Conservation (phyloP, 495 filamentous ascomycete species). For the Hyaloscypha bicolor region DNA sequence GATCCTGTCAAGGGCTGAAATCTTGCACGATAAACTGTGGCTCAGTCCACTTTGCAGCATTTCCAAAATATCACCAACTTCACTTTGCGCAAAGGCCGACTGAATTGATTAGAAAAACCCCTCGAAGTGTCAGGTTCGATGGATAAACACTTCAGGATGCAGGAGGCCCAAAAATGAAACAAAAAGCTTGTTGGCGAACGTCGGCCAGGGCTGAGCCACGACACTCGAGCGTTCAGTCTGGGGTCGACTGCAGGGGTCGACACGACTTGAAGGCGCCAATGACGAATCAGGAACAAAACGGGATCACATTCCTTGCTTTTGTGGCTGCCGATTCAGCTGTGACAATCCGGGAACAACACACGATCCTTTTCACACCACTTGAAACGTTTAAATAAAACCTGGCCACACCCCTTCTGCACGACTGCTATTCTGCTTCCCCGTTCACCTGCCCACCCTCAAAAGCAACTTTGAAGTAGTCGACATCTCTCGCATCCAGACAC, state of each 20-base stretch:
- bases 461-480: background rate
- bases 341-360: slow-evolving; percentile 3
- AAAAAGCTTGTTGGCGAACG: background rate
- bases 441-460: background rate
- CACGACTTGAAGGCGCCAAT: background rate
- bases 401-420: background rate
- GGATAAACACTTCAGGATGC: background rate
- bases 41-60: background rate
- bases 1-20: background rate
- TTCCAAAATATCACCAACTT: background rate
- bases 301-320: slow-evolving; percentile 17
- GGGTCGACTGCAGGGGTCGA: background rate
- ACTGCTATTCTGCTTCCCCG: background rate
- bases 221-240: background rate
- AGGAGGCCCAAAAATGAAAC: background rate
- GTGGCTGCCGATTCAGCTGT: background rate
- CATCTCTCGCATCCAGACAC: background rate
- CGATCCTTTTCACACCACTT: slow-evolving; percentile 11
- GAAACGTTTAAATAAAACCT: slow-evolving; percentile 17
- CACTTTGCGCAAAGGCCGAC: background rate
- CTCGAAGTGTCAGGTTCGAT: background rate
- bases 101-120: background rate
- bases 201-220: slow-evolving; percentile 6
- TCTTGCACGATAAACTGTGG: background rate
- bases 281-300: slow-evolving; percentile 10